Base-by-base conservation (phyloP, 495 filamentous ascomycete genomes). In the Eremomyces bilateralis region DNA sequence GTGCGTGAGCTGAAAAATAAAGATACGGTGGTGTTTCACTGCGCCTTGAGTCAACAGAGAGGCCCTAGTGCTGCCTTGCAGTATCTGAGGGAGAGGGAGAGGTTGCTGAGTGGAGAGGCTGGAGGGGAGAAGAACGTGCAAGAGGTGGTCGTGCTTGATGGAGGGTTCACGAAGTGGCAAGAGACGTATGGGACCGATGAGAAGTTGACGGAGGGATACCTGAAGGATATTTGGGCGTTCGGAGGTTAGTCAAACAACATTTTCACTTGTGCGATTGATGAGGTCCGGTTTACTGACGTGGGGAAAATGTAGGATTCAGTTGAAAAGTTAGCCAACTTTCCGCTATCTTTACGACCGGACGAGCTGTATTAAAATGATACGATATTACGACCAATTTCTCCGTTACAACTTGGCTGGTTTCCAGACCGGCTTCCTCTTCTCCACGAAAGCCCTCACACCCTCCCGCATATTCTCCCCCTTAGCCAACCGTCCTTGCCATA, bases 131-230 rank as follows among this genome's bases (percentile, higher is more conserved):
- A 59, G 37, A 80, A 85, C 53, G 63, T 16, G 19, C 53, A 57
- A 46, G 42, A 76, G 53, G 75, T 95, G 13, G 73, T 63, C 49
- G 69, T 95, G 5, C 63, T 95, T 4, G 77, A 91, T 36, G 67
- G 71, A 0, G 88, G 88, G 13, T 97, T 95, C 53, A 71, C 76
- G 5, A 67, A 77, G 37, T 97, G 88, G 88, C 81, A 92, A 63
- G 77, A 85, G 57, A 64, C 66, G 53, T 67, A 58, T 46, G 77
- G 84, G 2, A 62, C 67, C 34, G 84, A 97, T 57, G 58, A 71
- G 44, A 50, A 70, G 31, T 59, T 97, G 49, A 97, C 88, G 1
- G 80, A 92, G 58, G 78, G 59, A 2, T 97, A 82, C 52, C 64
- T 64, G 32, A 78, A 78, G 50, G 76, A 92, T 60, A 59, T 94